A percentile compares a stretch with the other conserved stretches of the same genome.
Evolutionary conservation across 2,329 filamentous ascomycete genomes (phyloP).

Genomic region (Chaetomium olivaceum): DNA sequence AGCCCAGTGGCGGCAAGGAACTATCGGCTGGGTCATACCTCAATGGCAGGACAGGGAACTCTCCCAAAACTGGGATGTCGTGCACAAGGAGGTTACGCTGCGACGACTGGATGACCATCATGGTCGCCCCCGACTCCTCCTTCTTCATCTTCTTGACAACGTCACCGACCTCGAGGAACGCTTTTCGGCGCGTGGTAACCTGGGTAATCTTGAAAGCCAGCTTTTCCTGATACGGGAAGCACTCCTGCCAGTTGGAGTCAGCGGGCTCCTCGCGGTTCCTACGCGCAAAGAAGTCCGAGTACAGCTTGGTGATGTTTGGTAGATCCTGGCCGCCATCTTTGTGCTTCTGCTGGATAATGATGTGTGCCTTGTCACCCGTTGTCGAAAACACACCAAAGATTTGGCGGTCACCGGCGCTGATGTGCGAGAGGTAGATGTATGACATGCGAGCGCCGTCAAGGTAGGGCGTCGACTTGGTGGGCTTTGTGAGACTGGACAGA

Average conservation of each 20-base stretch:
- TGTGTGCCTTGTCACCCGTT: conserved; percentile 72
- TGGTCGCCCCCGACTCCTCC: conserved; percentile 75
- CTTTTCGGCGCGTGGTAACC: conserved; percentile 86
- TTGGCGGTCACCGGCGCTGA: conserved; percentile 85
- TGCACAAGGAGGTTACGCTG: conserved; percentile 78
- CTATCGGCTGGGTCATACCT: conserved; percentile 82
- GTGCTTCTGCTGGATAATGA: conserved; percentile 83
- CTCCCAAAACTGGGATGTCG: conserved; percentile 79
- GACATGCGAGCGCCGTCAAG: conserved; percentile 72
- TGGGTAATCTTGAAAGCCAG: conserved; percentile 84
- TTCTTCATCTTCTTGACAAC: conserved; percentile 86
- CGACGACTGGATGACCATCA: conserved; percentile 89
- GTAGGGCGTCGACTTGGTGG: conserved; percentile 67
- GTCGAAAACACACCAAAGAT: conserved; percentile 94
- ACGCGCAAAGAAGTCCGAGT: conserved; percentile 71
- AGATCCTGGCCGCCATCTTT: conserved; percentile 77
- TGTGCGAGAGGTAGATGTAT: conserved; percentile 91
- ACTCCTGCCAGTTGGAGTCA: conserved; percentile 73
- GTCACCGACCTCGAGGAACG: conserved; percentile 84
- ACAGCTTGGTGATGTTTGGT: conserved; percentile 88
- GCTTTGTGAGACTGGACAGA: conserved; percentile 70
- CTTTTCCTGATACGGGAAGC: conserved; percentile 83
- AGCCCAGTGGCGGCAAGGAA: conserved; percentile 85
- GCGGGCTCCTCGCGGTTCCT: conserved; percentile 62
- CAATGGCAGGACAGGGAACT: conserved; percentile 79